phyloP scores from a whole-genome alignment of 352 stramenopile genomes.

The Lagenidium giganteum region DNA sequence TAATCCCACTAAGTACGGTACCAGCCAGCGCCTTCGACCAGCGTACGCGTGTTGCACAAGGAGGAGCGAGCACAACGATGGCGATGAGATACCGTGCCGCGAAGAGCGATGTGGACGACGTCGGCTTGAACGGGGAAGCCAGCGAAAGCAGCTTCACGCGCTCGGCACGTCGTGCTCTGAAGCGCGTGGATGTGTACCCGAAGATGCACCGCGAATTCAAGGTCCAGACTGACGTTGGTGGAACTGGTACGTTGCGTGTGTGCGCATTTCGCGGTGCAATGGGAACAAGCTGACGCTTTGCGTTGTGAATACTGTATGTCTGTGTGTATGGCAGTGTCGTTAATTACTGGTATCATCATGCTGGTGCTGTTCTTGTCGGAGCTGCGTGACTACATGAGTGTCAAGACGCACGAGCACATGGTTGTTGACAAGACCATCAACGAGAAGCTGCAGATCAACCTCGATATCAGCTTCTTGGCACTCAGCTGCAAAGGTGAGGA shows the following conservation, averaged over 20 bases:
- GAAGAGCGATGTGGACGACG: constrained; percentile 61
- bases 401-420: constrained; percentile 91
- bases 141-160: constrained; percentile 32
- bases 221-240: constrained; percentile 92
- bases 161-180: constrained; percentile 57
- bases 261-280: no score
- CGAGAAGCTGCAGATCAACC: constrained; percentile 94
- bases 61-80: constrained; percentile 4
- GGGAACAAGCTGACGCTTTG: no score
- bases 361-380: constrained; percentile 90
- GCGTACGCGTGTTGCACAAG: not conserved
- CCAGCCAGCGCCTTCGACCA: no score
- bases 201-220: constrained; percentile 96
- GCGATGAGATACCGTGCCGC: constrained; percentile 52
- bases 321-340: constrained; percentile 41
- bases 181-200: constrained; percentile 90
- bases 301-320: not conserved
- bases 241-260: constrained; percentile 40
- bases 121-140: constrained; percentile 6
- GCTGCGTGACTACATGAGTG: constrained; percentile 69
- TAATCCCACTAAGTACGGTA: not conserved
- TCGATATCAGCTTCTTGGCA: constrained; percentile 97
- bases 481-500: constrained; percentile 87
- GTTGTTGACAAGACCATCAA: constrained; percentile 93
- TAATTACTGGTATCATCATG: constrained; percentile 85